Evolutionary conservation across 176 grass and related monocot species (phyloP).

Genomic region (Ensete ventricosum): DNA sequence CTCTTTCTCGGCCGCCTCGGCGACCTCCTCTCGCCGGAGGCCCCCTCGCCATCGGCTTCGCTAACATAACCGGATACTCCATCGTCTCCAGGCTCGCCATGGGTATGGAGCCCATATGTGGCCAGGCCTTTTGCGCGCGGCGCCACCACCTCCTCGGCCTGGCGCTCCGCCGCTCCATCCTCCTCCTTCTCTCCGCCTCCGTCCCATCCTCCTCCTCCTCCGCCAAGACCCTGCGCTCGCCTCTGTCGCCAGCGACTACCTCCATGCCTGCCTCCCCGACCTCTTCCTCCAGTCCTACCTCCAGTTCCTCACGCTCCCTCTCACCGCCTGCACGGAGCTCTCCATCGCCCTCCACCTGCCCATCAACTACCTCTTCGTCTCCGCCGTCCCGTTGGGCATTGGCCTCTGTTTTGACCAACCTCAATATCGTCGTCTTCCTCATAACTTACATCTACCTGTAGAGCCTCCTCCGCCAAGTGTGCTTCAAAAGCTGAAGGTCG

Average conservation of each 20-base stretch:
- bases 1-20: conserved; percentile 2
- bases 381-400: neutral
- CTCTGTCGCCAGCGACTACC: neutral
- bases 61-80: conserved; percentile 74
- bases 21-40: conserved; percentile 34
- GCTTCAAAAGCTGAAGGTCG: neutral
- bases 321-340: too few relatives aligned
- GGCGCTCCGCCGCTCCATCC: conserved; percentile 45
- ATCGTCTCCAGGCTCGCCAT: conserved; percentile 57
- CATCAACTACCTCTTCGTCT: neutral
- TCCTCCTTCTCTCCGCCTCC: conserved; percentile 34
- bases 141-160: conserved; percentile 37
- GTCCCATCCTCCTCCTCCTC: neutral
- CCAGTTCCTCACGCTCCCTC: neutral
- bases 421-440: conserved; percentile 4
- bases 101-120: conserved; percentile 67
- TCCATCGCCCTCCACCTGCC: neutral
- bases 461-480: neutral
- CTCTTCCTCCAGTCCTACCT: neutral
- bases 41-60: conserved; percentile 64
- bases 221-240: neutral
- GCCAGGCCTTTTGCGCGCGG: conserved; percentile 58
- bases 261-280: neutral
- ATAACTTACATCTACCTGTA: neutral
- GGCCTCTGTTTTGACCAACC: conserved; percentile 1